These are phyloP conservation scores for Oryza brachyantha DNA, from an alignment of 176 grass and related monocot genomes.

Conservation along the genomic window DNA sequence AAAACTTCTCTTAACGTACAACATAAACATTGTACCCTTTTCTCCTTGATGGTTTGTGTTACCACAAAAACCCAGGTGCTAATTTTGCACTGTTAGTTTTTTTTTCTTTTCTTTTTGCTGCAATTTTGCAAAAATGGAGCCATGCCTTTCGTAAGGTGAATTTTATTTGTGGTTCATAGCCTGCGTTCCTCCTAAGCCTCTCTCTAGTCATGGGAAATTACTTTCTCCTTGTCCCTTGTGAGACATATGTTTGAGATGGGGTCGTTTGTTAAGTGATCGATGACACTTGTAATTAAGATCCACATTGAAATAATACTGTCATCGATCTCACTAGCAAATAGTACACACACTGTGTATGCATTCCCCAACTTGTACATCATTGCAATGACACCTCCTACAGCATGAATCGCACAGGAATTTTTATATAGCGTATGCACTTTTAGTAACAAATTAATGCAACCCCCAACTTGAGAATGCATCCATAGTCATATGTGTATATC, in stretches of 20 bases:
- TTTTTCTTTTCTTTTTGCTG: background rate
- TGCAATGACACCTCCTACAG: background rate
- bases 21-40: background rate
- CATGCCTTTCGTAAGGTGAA: background rate
- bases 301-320: background rate
- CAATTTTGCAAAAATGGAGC: background rate
- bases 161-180: background rate
- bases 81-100: background rate
- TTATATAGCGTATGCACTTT: background rate
- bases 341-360: background rate
- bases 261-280: background rate
- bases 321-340: background rate
- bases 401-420: background rate
- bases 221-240: background rate
- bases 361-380: background rate
- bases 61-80: background rate
- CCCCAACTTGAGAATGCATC: background rate
- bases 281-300: background rate
- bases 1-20: slow-evolving; percentile 6
- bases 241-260: background rate
- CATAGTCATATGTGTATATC: background rate
- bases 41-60: background rate
- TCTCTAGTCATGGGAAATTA: background rate
- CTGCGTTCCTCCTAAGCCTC: background rate
- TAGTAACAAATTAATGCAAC: background rate